Conservation (phyloP, 73 alveolate species). For the Paramecium sonneborni region DNA sequence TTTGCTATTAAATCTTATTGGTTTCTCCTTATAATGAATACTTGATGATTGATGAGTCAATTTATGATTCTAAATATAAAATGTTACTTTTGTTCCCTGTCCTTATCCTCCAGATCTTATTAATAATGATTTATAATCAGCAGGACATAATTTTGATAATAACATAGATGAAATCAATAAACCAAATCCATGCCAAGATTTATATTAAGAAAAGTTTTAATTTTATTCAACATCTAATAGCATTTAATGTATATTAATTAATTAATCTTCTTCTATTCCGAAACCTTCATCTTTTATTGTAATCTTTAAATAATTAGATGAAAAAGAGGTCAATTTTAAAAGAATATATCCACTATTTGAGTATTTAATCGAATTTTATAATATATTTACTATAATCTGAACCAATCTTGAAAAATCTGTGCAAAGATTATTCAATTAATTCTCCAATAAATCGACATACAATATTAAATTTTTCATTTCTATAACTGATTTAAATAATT, state of each 20-base stretch:
- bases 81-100: neutral
- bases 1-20: neutral
- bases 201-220: neutral
- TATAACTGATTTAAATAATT: neutral
- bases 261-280: neutral
- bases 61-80: neutral
- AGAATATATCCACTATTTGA: neutral
- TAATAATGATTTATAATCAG: neutral
- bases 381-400: conserved; percentile 2
- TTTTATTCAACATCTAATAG: neutral
- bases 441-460: neutral
- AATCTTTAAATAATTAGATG: neutral
- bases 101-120: neutral
- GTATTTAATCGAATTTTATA: conserved; percentile 3
- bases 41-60: neutral
- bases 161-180: neutral
- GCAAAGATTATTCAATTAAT: neutral
- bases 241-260: neutral
- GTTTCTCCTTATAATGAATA: neutral
- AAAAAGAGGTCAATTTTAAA: neutral
- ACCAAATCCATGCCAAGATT: conserved; percentile 47
- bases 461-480: neutral
- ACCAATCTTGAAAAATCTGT: neutral
- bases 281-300: neutral
- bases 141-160: neutral